Conservation (phyloP, 2,329 filamentous ascomycete species). For the Aspergillus amoenus region DNA sequence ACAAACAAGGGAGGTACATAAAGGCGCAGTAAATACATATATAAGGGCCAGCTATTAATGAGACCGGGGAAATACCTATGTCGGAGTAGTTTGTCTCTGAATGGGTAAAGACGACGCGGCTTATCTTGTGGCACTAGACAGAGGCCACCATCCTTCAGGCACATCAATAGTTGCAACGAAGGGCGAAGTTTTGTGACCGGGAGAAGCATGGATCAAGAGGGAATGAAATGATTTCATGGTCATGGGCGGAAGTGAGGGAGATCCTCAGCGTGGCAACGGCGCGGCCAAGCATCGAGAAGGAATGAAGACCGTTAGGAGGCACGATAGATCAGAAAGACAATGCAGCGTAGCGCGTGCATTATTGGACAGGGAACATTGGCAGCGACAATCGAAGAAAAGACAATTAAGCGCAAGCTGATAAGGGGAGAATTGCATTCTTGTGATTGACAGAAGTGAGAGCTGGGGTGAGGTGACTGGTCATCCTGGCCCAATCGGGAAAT, state of each 20-base stretch:
- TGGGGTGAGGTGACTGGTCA: not conserved
- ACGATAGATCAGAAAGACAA: slow-evolving; percentile 8
- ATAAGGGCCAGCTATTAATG: not conserved
- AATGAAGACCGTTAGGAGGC: not conserved
- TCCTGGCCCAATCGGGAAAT: not conserved
- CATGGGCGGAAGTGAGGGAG: not conserved
- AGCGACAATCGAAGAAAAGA: not conserved
- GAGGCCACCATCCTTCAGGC: not conserved
- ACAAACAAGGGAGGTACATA: not conserved
- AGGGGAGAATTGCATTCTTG: not conserved
- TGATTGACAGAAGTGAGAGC: not conserved
- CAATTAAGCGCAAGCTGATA: not conserved
- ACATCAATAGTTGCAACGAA: slow-evolving; percentile 6
- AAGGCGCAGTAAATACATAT: slow-evolving; percentile 2
- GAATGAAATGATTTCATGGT: not conserved
- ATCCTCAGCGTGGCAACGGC: not conserved
- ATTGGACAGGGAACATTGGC: not conserved
- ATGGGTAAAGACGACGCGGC: not conserved
- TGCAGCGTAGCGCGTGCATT: not conserved
- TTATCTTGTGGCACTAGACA: not conserved
- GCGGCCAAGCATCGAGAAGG: not conserved
- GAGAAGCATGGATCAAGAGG: not conserved
- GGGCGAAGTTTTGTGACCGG: not conserved
- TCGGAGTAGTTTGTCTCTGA: not conserved
- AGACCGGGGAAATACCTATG: slow-evolving; percentile 1